Conservation (phyloP, 129 eudicot species). For the Scalesia atractyloides region DNA sequence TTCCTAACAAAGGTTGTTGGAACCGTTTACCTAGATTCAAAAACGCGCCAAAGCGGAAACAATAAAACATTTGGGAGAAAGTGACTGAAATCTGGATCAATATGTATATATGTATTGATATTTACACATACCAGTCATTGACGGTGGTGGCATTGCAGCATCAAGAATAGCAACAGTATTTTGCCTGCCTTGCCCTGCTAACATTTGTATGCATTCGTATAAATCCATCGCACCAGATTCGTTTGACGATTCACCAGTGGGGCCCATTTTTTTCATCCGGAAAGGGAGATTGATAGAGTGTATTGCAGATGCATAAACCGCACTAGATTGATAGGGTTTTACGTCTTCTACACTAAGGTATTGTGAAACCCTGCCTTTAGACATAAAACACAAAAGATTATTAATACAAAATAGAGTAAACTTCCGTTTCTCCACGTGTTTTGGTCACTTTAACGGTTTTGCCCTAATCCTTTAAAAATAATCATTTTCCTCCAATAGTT, state of each 20-base stretch:
- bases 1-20: constrained; percentile 49
- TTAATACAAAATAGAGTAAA: not conserved
- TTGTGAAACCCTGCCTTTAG: constrained; percentile 60
- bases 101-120: not conserved
- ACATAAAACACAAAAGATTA: not conserved
- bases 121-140: constrained; percentile 52
- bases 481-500: too few relatives aligned
- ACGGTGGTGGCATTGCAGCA: constrained; percentile 80
- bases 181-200: constrained; percentile 80
- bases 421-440: too few relatives aligned
- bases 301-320: constrained; percentile 86
- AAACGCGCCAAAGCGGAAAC: constrained; percentile 21
- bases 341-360: constrained; percentile 56
- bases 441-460: too few relatives aligned
- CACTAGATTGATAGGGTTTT: constrained; percentile 80
- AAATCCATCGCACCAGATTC: constrained; percentile 60
- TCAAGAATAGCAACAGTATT: constrained; percentile 67
- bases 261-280: constrained; percentile 69
- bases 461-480: too few relatives aligned
- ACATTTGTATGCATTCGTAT: constrained; percentile 61
- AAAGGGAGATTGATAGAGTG: constrained; percentile 84
- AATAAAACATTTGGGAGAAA: constrained; percentile 1
- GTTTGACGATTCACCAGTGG: constrained; percentile 42
- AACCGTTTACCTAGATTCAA: constrained; percentile 41
- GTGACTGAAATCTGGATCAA: not conserved